These are phyloP conservation scores for Boletus sp. DNA, from an alignment of 768 basidiomycete species.

Conservation along the genomic window DNA sequence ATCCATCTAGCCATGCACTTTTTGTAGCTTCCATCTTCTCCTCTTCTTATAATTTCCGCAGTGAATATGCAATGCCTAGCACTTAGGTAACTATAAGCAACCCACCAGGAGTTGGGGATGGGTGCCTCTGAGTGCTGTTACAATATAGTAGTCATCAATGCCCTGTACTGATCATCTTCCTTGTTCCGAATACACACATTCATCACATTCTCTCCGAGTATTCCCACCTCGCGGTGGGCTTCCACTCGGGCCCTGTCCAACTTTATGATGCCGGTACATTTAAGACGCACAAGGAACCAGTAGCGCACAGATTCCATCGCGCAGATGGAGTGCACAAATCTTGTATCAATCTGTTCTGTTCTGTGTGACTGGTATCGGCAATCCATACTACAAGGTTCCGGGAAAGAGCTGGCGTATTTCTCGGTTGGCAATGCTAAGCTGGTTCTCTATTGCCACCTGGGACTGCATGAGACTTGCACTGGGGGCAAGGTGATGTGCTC, in stretches of 20 bases:
- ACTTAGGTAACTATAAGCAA: no score
- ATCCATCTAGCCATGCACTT: no score
- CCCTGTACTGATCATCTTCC: no score
- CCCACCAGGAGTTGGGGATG: no score
- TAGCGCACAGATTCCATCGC: background rate
- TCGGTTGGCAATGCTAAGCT: slow-evolving; percentile 50
- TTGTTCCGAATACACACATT: no score
- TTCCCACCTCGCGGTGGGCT: no score
- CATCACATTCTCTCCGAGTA: no score
- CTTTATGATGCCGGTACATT: background rate
- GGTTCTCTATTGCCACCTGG: slow-evolving; percentile 61
- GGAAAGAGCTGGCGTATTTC: slow-evolving; percentile 61
- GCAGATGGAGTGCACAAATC: background rate
- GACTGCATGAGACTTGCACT: slow-evolving; percentile 10
- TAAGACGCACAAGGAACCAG: background rate
- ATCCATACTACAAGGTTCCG: background rate
- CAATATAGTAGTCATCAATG: no score
- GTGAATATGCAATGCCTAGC: no score
- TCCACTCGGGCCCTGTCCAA: background rate
- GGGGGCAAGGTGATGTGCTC: slow-evolving; percentile 3
- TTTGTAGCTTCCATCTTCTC: no score
- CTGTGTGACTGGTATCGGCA: background rate
- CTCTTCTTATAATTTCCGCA: no score
- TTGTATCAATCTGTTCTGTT: background rate
- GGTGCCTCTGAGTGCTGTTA: no score